Conservation (phyloP, 352 stramenopile species). For the Pythium diclinum region DNA sequence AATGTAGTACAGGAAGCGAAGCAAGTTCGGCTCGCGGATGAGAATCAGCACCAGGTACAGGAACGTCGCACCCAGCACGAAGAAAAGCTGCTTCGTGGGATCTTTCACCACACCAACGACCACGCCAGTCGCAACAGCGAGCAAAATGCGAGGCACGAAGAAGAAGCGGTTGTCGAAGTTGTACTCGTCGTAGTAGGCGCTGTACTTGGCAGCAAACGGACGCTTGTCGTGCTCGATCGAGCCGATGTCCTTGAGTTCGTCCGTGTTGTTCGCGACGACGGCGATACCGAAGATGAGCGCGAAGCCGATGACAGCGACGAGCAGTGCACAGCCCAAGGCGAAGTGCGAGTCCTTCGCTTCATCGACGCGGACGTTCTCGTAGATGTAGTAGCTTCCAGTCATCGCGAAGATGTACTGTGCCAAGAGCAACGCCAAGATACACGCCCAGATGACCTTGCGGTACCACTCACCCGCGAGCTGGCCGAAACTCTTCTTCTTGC, state of each 20-base stretch:
- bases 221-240: constrained; percentile 76
- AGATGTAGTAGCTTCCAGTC: constrained; percentile 75
- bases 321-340: constrained; percentile 39
- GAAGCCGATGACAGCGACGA: constrained; percentile 48
- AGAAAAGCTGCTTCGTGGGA: constrained; percentile 68
- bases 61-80: constrained; percentile 64
- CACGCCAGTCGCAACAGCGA: constrained; percentile 64
- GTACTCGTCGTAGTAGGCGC: constrained; percentile 87
- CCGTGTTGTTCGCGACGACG: constrained; percentile 56
- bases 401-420: constrained; percentile 88
- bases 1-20: constrained; percentile 85
- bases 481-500: constrained; percentile 62
- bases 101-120: constrained; percentile 70
- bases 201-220: constrained; percentile 78
- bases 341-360: constrained; percentile 37
- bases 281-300: constrained; percentile 67
- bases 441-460: constrained; percentile 77
- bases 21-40: constrained; percentile 65
- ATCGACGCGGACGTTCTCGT: constrained; percentile 34
- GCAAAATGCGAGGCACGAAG: constrained; percentile 74
- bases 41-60: constrained; percentile 72
- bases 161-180: constrained; percentile 90
- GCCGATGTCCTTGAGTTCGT: constrained; percentile 74
- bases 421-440: constrained; percentile 64
- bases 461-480: constrained; percentile 64